phyloP scores from a whole-genome alignment of 495 filamentous ascomycete genomes.

The Lasiosphaeriaceae sp. region DNA sequence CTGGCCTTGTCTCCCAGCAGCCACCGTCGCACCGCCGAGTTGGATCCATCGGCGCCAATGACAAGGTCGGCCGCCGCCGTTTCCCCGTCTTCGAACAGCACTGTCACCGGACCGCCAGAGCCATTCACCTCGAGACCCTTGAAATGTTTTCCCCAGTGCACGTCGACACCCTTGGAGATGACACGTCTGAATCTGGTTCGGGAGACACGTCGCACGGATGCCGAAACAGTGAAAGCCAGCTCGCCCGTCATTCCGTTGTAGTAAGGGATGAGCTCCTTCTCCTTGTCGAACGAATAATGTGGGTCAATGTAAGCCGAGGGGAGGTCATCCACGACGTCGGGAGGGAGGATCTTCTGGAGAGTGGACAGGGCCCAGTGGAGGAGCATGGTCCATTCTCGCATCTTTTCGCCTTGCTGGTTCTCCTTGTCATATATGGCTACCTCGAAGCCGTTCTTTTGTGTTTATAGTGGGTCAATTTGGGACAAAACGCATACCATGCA shows the following conservation, averaged over 20 bases:
- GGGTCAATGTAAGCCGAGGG: conserved; percentile 4
- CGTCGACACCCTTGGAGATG: conserved; percentile 1
- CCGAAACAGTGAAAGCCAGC: background rate
- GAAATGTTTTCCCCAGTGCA: background rate
- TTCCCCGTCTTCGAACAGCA: conserved; percentile 1
- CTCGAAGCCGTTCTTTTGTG: background rate
- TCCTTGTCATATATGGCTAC: conserved; percentile 12
- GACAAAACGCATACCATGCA: background rate
- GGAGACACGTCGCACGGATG: background rate
- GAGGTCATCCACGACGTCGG: conserved; percentile 1
- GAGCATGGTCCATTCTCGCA: conserved; percentile 19
- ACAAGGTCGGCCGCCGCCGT: background rate
- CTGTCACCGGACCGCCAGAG: background rate
- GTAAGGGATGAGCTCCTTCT: conserved; percentile 3
- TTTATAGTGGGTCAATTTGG: too few species aligned
- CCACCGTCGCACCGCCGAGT: conserved; percentile 1
- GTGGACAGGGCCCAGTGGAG: conserved; percentile 15
- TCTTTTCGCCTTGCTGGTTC: background rate
- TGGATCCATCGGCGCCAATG: conserved; percentile 4
- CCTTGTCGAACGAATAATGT: conserved; percentile 3
- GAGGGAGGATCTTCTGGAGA: conserved; percentile 9
- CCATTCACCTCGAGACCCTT: background rate
- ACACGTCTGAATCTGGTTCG: background rate
- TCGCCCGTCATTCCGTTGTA: conserved; percentile 6
- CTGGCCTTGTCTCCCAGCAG: background rate